These are phyloP conservation scores for Colletotrichum spaethianum DNA, from an alignment of 2,329 filamentous ascomycete genomes.

Conservation along the genomic window DNA sequence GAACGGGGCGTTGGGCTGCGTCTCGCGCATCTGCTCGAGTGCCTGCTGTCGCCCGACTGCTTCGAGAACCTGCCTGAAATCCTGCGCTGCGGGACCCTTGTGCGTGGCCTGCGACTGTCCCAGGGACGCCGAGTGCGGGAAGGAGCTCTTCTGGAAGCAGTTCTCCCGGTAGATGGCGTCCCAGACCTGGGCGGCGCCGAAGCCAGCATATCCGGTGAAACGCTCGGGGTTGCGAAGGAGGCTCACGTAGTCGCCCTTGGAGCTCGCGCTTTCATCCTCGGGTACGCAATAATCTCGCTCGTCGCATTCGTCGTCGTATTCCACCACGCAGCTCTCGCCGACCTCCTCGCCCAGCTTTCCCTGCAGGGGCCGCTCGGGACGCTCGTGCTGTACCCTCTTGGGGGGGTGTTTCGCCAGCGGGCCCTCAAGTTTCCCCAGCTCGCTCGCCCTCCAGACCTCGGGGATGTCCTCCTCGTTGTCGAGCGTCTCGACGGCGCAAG, in stretches of 20 bases:
- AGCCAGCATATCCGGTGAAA: slow-evolving; percentile 93
- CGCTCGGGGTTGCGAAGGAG: slow-evolving; percentile 93
- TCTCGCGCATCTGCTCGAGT: slow-evolving; percentile 72
- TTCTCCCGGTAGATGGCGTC: slow-evolving; percentile 97
- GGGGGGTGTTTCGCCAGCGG: slow-evolving; percentile 92
- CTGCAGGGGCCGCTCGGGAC: slow-evolving; percentile 81
- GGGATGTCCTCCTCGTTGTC: slow-evolving; percentile 97
- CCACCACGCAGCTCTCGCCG: slow-evolving; percentile 95
- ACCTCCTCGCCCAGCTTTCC: slow-evolving; percentile 88
- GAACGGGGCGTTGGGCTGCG: slow-evolving; percentile 68
- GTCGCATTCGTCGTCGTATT: slow-evolving; percentile 98
- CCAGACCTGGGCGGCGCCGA: slow-evolving; percentile 92
- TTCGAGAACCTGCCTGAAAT: slow-evolving; percentile 74
- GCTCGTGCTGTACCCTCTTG: slow-evolving; percentile 77
- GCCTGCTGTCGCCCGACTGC: slow-evolving; percentile 72
- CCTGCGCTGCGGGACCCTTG: slow-evolving; percentile 68
- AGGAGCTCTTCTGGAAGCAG: slow-evolving; percentile 84
- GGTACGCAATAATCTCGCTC: slow-evolving; percentile 97
- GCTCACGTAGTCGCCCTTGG: slow-evolving; percentile 97
- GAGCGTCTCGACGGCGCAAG: slow-evolving; percentile 93
- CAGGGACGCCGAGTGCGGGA: slow-evolving; percentile 70
- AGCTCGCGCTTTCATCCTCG: slow-evolving; percentile 89
- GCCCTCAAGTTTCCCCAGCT: slow-evolving; percentile 92
- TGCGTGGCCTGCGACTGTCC: slow-evolving; percentile 59
- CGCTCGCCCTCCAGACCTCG: slow-evolving; percentile 89